Evolutionary conservation across 495 filamentous ascomycete species (phyloP).

Genomic region (Immersiella caudata): DNA sequence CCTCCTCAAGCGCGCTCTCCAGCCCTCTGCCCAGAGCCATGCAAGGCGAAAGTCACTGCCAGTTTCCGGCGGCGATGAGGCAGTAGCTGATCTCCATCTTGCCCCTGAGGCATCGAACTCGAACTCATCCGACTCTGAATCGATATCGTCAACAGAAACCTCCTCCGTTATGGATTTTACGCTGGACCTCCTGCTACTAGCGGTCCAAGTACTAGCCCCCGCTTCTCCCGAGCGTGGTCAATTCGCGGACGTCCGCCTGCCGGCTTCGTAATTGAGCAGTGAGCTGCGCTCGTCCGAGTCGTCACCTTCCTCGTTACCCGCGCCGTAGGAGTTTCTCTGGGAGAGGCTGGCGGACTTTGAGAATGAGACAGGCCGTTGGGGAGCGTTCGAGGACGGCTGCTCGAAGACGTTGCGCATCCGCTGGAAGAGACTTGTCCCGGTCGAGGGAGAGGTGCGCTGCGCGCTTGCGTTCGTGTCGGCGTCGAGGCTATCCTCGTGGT

Average conservation of each 20-base stretch:
- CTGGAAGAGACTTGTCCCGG: constrained; percentile 33
- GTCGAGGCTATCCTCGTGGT: background rate
- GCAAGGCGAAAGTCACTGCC: background rate
- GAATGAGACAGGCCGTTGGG: background rate
- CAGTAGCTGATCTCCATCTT: background rate
- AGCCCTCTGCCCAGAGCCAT: background rate
- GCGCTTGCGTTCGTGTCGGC: background rate
- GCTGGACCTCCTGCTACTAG: background rate
- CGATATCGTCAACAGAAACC: background rate
- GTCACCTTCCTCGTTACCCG: background rate
- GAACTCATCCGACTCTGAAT: background rate
- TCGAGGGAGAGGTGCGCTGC: background rate
- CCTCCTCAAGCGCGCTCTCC: background rate
- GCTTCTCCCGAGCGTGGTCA: constrained; percentile 11
- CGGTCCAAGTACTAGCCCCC: background rate
- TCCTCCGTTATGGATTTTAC: background rate
- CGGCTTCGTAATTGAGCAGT: background rate
- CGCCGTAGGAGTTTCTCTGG: background rate
- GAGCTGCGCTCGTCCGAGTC: background rate
- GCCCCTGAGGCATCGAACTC: background rate
- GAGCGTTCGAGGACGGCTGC: background rate
- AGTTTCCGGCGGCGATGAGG: background rate
- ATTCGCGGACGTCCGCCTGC: background rate
- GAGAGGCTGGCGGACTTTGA: background rate
- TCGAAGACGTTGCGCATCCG: constrained; percentile 41